Evolutionary conservation across 305 asterid genomes (phyloP), one percentile per base, ranked within the genome.

Genomic region (Fraxinus greggii): DNA sequence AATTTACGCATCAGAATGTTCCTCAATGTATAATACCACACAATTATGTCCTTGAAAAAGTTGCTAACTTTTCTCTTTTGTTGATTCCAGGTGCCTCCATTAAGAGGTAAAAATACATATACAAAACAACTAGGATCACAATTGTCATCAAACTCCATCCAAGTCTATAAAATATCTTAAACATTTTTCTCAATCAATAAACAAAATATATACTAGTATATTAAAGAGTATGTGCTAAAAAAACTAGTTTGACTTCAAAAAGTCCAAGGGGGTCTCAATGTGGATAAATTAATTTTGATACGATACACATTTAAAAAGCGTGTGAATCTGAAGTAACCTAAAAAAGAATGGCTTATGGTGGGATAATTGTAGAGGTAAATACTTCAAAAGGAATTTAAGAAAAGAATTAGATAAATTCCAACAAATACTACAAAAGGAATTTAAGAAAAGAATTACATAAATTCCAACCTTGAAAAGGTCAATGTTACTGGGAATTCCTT

Each of bases 401-500:
- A 75, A 63, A 77, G 72, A 76, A 69, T 73, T 4, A 33, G 76
- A 61, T 48, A 10, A 29, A 79, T 75, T 72, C 88, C 75, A 85
- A 93, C 98, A 21, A n/a, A 73, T 67, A 21, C 61, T 3, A 48
- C 23, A 73, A 83, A 56, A 63, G 42, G 69, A 77, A 42, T 51
- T 17, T 26, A 36, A 84, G 65, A 12, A 76, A 69, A 78, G 75
- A 79, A 72, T 75, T 5, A 42, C 76, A 35, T 54, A 13, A 32
- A 80, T 76, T 72, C 88, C 77, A 86, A 93, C 99, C 99, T 94
- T 94, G 65, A 96, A 90, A 86, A 96, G 99, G 89, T 94, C 99
- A 26, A 96, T 93, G 79, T 96, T 96, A 80, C 97, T 94, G 7
- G 99, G 99, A 81, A 96, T 96, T 78, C 99, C 99, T 86, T 96